Evolutionary conservation across 495 filamentous ascomycete genomes (phyloP), one percentile per base, ranked within the genome.

Genomic region (Astrothelium macrocarpum): DNA sequence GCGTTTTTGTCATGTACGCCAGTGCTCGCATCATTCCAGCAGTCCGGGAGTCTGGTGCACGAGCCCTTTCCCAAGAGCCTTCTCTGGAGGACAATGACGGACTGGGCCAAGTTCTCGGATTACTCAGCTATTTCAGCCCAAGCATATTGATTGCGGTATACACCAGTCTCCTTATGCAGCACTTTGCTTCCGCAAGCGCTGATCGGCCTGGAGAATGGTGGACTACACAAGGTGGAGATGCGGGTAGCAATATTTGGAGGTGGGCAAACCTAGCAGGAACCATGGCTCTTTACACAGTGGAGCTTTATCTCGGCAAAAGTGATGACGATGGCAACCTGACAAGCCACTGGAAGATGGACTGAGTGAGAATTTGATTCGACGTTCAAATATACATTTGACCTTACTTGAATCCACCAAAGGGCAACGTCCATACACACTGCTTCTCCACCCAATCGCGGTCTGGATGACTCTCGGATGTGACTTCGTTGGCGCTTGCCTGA

Each of bases 21-120:
- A 89, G 90, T 11, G 95, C 91, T n/a, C 86, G 91, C 58, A 97
- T 98, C 67, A 96, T 98, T 59, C 94, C 94, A 1, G 91, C 92
- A 1, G 86, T 98, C 2, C 84, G 89, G 26, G 91, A 95, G 71
- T 85, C 87, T 28, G 92, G 92, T 14, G 89, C 90, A 11, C 82
- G 85, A 45, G 90, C 88, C 10, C 79, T 96, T 25, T 87, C 87
- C 63, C 84, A 94, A 62, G 91, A 95, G 71, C 85, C 90, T 14
- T 85, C 84, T 32, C 78, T 95, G 29, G 90, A 96, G 61, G 93
- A 97, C 64, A 83, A 80, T 31, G 94, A 97, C 67, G 89, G 83
- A 0, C 90, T 90, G 49, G 87, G 86, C 65, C 85, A 87, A 64
- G 72, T 95, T 5, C 76, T 96, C 23, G 90, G 86, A 4, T 80